phyloP scores from a whole-genome alignment of 2,329 filamentous ascomycete species.

The Metarhizium rileyi region DNA sequence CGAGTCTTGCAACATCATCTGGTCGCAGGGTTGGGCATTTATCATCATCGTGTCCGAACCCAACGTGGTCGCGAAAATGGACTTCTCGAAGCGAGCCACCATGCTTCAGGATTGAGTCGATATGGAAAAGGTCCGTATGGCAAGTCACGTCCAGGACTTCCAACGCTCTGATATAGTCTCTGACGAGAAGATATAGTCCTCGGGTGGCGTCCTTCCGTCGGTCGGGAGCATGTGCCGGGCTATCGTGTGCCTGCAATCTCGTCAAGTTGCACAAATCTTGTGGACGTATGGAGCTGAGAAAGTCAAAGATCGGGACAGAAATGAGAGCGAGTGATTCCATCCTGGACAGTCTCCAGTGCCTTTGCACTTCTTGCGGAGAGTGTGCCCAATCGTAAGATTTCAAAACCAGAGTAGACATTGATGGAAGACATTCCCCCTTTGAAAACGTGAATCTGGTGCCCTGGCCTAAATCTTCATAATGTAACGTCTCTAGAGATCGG shows the following conservation, averaged over 20 bases:
- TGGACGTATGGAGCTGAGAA: constrained; percentile 32
- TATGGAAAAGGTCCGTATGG: constrained; percentile 28
- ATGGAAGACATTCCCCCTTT: constrained; percentile 30
- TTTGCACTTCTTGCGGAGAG: constrained; percentile 22
- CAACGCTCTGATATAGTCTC: constrained; percentile 26
- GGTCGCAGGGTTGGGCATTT: constrained; percentile 31
- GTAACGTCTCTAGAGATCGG: constrained; percentile 26
- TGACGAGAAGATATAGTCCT: constrained; percentile 28
- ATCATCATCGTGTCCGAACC: constrained; percentile 32
- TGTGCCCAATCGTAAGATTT: constrained; percentile 42
- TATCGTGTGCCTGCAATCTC: constrained; percentile 34
- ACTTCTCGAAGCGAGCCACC: constrained; percentile 26
- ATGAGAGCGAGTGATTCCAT: constrained; percentile 31
- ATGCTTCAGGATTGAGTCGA: constrained; percentile 31
- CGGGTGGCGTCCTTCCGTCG: constrained; percentile 28
- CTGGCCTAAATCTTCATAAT: constrained; percentile 34
- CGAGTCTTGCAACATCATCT: constrained; percentile 24
- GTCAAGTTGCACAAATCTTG: constrained; percentile 26
- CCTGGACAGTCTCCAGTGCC: constrained; percentile 38
- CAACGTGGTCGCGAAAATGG: constrained; percentile 34
- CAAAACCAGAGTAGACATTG: constrained; percentile 30
- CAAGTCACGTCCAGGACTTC: constrained; percentile 31
- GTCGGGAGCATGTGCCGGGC: constrained; percentile 29
- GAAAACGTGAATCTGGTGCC: constrained; percentile 34
- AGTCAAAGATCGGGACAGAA: constrained; percentile 34